These are phyloP conservation scores for Corchorus olitorius DNA, from an alignment of 345 rosid species.

Conservation along the genomic window DNA sequence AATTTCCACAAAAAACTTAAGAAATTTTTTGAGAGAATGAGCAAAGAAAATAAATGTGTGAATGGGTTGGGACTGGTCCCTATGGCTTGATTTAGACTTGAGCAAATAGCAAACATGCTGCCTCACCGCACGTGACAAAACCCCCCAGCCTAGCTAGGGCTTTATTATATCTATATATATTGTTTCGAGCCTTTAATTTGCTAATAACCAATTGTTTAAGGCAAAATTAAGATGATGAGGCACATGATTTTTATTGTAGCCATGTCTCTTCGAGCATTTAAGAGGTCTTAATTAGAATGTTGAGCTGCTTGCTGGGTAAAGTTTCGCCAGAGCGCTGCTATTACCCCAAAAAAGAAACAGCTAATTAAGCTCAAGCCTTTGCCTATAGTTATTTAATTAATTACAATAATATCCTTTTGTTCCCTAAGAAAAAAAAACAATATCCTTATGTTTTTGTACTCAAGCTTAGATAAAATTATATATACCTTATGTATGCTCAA, in stretches of 20 bases:
- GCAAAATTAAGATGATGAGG: too few species aligned
- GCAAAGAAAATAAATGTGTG: background rate
- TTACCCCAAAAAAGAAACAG: background rate
- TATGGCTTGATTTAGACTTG: background rate
- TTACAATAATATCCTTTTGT: background rate
- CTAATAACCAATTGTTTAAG: too few species aligned
- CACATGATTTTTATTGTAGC: background rate
- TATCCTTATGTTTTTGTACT: background rate
- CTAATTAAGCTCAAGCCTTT: background rate
- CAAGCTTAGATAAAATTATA: background rate
- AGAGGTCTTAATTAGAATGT: too few species aligned
- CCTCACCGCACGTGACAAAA: conserved; percentile 1
- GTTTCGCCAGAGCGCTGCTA: background rate
- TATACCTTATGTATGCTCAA: too few species aligned
- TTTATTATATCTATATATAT: too few species aligned
- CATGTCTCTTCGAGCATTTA: background rate
- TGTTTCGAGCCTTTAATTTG: background rate
- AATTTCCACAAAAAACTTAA: background rate
- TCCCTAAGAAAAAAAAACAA: too few species aligned
- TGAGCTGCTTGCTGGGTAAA: conserved; percentile 11
- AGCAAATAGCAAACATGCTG: background rate
- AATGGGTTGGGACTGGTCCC: background rate
- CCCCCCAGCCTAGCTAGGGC: background rate
- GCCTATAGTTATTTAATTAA: background rate
- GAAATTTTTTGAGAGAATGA: background rate